A percentile compares a stretch with the other conserved stretches of the same genome.
Conservation (phyloP, 176 grass and related monocot species). For the Musa schizocarpa region DNA sequence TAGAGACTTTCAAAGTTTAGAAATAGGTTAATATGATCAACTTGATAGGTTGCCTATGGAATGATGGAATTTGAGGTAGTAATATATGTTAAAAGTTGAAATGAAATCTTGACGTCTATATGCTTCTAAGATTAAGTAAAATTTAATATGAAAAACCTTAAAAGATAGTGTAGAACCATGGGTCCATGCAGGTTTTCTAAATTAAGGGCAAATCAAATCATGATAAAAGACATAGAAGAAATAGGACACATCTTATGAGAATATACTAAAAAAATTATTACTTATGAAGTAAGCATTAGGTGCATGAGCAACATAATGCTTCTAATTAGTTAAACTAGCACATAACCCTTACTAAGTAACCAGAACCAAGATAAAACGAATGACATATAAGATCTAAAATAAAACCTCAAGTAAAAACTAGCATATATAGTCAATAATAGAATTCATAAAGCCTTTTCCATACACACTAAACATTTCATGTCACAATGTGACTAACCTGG, state of each 20-base stretch:
- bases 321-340: neutral
- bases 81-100: neutral
- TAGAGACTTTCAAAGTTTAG: no score
- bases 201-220: neutral
- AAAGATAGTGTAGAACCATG: no score
- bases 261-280: neutral
- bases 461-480: neutral
- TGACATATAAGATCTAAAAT: neutral
- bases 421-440: neutral
- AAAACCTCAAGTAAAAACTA: neutral
- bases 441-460: neutral
- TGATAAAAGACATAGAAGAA: neutral
- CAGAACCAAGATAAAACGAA: neutral
- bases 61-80: no score
- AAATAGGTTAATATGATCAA: no score
- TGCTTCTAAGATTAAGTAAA: neutral
- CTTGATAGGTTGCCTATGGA: no score
- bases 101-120: neutral
- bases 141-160: no score
- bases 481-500: constrained; percentile 6
- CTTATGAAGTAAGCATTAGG: neutral
- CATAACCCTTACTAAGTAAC: neutral
- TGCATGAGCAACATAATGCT: neutral
- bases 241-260: neutral
- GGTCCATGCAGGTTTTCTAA: neutral